These are phyloP conservation scores for Tetragonia tetragonoides DNA, from an alignment of 148 eudicot species.

Conservation along the genomic window DNA sequence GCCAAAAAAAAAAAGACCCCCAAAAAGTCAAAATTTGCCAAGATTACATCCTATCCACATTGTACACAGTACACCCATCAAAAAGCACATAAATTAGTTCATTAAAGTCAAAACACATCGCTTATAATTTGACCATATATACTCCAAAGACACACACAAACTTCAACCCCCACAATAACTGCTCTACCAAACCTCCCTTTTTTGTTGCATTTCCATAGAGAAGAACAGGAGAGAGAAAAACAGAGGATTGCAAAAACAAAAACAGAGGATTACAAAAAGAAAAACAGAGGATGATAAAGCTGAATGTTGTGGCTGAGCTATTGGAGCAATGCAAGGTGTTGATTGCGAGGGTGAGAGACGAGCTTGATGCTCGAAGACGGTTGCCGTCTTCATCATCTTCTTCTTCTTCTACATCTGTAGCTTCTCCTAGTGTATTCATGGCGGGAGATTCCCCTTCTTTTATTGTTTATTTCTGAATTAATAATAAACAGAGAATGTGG, in stretches of 20 bases:
- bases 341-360: slow-evolving; percentile 23
- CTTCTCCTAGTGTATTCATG: slow-evolving; percentile 4
- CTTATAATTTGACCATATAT: no score
- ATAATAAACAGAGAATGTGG: neutral
- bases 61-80: no score
- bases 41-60: no score
- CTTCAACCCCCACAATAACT: slow-evolving; percentile 7
- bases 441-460: slow-evolving; percentile 29
- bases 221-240: no score
- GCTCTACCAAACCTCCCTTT: neutral
- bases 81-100: no score
- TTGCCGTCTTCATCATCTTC: neutral
- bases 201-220: no score
- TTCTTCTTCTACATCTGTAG: neutral
- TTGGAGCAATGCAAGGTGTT: slow-evolving; percentile 29
- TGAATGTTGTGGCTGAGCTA: slow-evolving; percentile 29
- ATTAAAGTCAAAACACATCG: no score
- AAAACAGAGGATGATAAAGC: slow-evolving; percentile 24
- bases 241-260: no score
- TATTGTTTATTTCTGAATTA: slow-evolving; percentile 27
- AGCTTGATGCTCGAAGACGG: slow-evolving; percentile 20
- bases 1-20: no score
- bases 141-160: neutral
- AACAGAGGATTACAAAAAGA: no score
- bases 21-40: no score